These are phyloP conservation scores for Malassezia dermatis DNA, from an alignment of 1,284 basidiomycete species.

Conservation along the genomic window DNA sequence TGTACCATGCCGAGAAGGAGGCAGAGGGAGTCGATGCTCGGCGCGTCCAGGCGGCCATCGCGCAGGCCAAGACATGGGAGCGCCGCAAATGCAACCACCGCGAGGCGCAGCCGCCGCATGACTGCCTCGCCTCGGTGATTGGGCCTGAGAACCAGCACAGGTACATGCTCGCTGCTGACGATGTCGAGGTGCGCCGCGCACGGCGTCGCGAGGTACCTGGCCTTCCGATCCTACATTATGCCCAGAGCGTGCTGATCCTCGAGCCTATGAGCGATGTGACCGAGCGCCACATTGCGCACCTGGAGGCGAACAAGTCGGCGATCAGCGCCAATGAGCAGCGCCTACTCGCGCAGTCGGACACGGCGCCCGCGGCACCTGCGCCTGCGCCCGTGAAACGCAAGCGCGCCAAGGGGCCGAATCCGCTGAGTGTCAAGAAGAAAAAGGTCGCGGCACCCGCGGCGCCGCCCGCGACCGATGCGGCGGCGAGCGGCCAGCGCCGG, in stretches of 20 bases:
- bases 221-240: constrained; percentile 40
- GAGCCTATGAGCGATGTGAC: constrained; percentile 44
- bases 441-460: background rate
- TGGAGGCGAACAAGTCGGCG: constrained; percentile 26
- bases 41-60: constrained; percentile 48
- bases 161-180: constrained; percentile 35
- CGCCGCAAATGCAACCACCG: constrained; percentile 86
- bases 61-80: constrained; percentile 64
- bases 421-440: constrained; percentile 69
- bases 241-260: constrained; percentile 42
- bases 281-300: constrained; percentile 22
- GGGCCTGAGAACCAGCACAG: constrained; percentile 53
- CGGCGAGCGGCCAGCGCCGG: background rate
- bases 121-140: constrained; percentile 71
- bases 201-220: constrained; percentile 23
- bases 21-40: constrained; percentile 4
- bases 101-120: constrained; percentile 65
- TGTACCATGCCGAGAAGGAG: constrained; percentile 30
- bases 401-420: constrained; percentile 77
- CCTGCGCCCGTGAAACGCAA: constrained; percentile 54
- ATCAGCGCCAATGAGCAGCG: constrained; percentile 19
- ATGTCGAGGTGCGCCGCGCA: constrained; percentile 20
- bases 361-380: background rate
- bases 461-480: background rate
- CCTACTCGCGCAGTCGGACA: constrained; percentile 10